Evolutionary conservation across 208 protist species (phyloP).

Genomic region (Leishmania guyanensis): DNA sequence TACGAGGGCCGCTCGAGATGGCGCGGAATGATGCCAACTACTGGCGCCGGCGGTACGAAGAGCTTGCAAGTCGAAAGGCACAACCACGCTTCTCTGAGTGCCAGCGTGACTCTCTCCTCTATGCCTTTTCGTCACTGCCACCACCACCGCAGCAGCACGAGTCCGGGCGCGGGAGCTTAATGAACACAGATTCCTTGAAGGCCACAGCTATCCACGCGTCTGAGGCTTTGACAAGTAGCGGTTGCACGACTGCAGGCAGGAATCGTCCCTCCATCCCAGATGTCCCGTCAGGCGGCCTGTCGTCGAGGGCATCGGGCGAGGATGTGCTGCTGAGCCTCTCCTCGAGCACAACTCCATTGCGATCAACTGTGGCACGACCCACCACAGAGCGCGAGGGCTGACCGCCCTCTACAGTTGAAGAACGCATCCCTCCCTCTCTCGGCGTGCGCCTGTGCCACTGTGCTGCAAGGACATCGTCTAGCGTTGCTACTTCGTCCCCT

Average conservation of each 20-base stretch:
- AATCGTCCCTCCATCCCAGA: constrained; percentile 6
- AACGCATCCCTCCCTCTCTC: not conserved
- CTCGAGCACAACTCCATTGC: constrained; percentile 19
- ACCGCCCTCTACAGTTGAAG: not conserved
- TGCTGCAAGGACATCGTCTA: not conserved
- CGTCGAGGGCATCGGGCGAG: constrained; percentile 31
- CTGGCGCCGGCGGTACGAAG: constrained; percentile 71
- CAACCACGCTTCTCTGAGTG: constrained; percentile 6
- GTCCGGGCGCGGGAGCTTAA: not conserved
- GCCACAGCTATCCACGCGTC: not conserved
- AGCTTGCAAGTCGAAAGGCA: constrained; percentile 29
- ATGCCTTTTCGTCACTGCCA: not conserved
- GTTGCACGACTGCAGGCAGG: not conserved
- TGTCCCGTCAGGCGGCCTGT: constrained; percentile 5
- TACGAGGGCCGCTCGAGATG: constrained; percentile 40
- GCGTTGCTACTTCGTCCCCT: not conserved
- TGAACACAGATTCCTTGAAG: not conserved
- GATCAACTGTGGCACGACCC: not conserved
- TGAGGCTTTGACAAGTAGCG: not conserved
- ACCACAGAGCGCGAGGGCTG: not conserved
- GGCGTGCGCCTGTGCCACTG: not conserved
- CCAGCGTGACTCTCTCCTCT: constrained; percentile 23
- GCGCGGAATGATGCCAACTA: constrained; percentile 66
- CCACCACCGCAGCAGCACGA: not conserved
- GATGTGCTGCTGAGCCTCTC: constrained; percentile 29